Evolutionary conservation across 2,329 filamentous ascomycete species (phyloP).

Genomic region (Metarhizium rileyi): DNA sequence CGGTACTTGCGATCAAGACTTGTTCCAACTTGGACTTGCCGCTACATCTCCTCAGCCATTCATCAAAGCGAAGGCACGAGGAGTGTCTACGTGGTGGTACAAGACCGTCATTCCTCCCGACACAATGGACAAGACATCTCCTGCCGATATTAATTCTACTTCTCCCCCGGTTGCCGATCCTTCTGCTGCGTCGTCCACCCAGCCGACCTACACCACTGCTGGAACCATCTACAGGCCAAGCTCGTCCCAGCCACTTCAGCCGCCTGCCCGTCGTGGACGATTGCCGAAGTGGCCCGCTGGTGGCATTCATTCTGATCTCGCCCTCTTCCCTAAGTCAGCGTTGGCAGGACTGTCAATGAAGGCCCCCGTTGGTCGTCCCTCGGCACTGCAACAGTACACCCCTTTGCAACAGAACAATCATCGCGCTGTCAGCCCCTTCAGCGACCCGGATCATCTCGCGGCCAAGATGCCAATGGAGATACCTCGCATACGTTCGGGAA

Average conservation of each 20-base stretch:
- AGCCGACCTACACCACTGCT: conserved; percentile 43
- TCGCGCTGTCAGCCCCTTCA: conserved; percentile 35
- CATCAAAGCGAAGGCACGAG: conserved; percentile 6
- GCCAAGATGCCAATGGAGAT: conserved; percentile 17
- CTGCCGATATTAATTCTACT: conserved; percentile 10
- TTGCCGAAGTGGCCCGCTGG: conserved; percentile 30
- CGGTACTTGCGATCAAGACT: neutral
- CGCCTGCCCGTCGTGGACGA: conserved; percentile 41
- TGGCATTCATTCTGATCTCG: conserved; percentile 19
- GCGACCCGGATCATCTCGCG: conserved; percentile 15
- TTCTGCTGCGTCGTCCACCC: conserved; percentile 16
- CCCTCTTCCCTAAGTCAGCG: conserved; percentile 26
- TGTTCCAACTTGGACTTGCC: conserved; percentile 22
- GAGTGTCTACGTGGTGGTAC: neutral
- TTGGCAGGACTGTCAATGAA: conserved; percentile 26
- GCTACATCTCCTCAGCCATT: conserved; percentile 11
- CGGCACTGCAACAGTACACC: conserved; percentile 31
- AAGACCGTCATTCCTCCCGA: neutral
- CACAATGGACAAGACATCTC: conserved; percentile 21
- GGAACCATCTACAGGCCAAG: conserved; percentile 46
- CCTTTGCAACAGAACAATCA: conserved; percentile 46
- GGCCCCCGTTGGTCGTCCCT: conserved; percentile 9
- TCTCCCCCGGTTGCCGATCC: neutral
- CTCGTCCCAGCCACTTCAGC: conserved; percentile 35
- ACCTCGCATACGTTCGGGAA: conserved; percentile 18